Evolutionary conservation across 78 protist genomes (phyloP), one percentile per base, ranked within the genome.

Genomic region (Dictyostelium purpureum): DNA sequence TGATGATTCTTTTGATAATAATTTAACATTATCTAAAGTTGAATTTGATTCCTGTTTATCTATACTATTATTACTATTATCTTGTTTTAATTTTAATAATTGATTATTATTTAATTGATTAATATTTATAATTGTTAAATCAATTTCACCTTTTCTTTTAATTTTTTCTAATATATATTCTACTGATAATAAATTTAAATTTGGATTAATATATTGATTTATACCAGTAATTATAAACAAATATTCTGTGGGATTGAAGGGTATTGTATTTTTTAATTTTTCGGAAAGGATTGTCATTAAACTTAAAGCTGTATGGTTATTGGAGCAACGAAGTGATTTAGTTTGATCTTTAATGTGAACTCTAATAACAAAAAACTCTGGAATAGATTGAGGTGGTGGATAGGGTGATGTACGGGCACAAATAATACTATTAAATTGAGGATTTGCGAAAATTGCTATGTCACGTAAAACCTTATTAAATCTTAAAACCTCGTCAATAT

Each of bases 341-440:
- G 91, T 85, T 45, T 85, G 91, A 21, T 85, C 73, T 18, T 54
- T 33, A n/a, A 85, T 24, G 28, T 85, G 91, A 0, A 85, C 61
- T 21, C 67, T 74, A n/a, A 85, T 85, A 3, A 85, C 71, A 43
- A 85, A 85, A 21, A 42, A 43, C 35, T 85, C 91, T 11, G 91
- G 91, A 2, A 85, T 85, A n/a, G 91, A 57, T 73, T 38, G 26
- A 19, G 91, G 91, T 12, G 91, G 91, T 47, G 91, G 91, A 33
- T 85, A 85, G 5, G 79, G 70, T 38, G 91, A 73, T 26, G 73
- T 40, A 3, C 91, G 61, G 11, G 91, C 91, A 28, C 33, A 19
- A 3, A 63, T 61, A 14, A 57, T 31, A 1, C 28, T 2, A 28
- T 26, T 38, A 16, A 56, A 52, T 43, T 33, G 80, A 10, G 77